phyloP scores from a whole-genome alignment of 164 flowering plant species.

The Umbellularia californica region DNA sequence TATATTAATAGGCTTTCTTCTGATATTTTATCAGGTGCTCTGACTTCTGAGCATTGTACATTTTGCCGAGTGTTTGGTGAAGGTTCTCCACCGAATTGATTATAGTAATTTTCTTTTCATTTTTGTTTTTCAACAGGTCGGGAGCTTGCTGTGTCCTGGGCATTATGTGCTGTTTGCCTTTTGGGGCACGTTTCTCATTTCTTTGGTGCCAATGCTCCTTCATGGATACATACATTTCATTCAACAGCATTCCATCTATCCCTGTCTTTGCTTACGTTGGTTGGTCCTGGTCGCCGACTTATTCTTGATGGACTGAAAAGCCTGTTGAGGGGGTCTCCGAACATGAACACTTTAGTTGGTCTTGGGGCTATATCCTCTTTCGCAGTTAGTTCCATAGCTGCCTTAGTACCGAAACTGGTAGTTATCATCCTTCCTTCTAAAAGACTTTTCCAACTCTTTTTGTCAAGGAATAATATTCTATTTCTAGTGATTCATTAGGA shows the following conservation, averaged over 20 bases:
- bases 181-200: constrained; percentile 89
- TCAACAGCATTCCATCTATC: constrained; percentile 90
- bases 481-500: too few relatives aligned
- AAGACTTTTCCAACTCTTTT: not conserved
- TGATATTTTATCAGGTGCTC: too few relatives aligned
- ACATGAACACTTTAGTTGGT: constrained; percentile 99
- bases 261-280: constrained; percentile 79
- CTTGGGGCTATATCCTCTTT: constrained; percentile 98
- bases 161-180: constrained; percentile 90
- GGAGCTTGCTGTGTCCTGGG: constrained; percentile 92
- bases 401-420: constrained; percentile 84
- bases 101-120: too few relatives aligned
- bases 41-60: not conserved
- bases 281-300: constrained; percentile 94
- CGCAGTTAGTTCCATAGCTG: constrained; percentile 84
- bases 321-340: constrained; percentile 78
- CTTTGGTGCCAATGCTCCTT: constrained; percentile 59
- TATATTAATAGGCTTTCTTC: not conserved
- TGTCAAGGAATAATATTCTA: not conserved
- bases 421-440: constrained; percentile 8
- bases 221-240: constrained; percentile 86
- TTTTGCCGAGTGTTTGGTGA: too few relatives aligned
- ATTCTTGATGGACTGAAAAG: constrained; percentile 85
- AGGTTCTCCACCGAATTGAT: not conserved
- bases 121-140: constrained; percentile 49